phyloP scores from a whole-genome alignment of 495 filamentous ascomycete species.

The Neurospora intermedia region DNA sequence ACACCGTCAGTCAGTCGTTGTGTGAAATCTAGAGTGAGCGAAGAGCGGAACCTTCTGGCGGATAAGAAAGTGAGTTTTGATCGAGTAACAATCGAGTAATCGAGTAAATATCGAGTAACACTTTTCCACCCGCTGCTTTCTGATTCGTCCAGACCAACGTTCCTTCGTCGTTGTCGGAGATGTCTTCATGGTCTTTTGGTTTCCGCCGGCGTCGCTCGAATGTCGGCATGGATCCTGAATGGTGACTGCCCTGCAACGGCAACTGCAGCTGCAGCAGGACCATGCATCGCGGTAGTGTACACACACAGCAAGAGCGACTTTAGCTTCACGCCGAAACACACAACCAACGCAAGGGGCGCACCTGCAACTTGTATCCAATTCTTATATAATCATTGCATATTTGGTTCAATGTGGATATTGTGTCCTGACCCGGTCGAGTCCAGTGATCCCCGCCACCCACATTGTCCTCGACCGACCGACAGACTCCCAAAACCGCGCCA shows the following conservation, averaged over 20 bases:
- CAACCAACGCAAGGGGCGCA: neutral
- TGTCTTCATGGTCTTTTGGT: neutral
- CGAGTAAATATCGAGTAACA: neutral
- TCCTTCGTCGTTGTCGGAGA: neutral
- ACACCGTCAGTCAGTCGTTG: neutral
- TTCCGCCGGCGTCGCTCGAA: neutral
- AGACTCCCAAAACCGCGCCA: neutral
- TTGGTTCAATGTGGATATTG: neutral
- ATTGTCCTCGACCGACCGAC: neutral
- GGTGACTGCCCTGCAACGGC: neutral
- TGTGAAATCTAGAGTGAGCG: neutral
- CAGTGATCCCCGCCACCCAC: neutral
- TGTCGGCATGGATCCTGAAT: neutral
- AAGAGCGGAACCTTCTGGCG: neutral
- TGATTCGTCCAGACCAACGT: neutral
- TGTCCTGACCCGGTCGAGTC: no score
- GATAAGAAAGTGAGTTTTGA: constrained; percentile 15
- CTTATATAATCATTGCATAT: neutral
- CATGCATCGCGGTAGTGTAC: neutral
- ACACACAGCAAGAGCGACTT: neutral
- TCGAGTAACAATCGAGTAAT: constrained; percentile 31
- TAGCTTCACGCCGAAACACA: neutral
- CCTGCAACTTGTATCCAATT: neutral
- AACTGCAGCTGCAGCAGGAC: neutral
- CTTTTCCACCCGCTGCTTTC: neutral